phyloP scores from a whole-genome alignment of 1,139 yeast genomes.

The Pneumocystis murina region DNA sequence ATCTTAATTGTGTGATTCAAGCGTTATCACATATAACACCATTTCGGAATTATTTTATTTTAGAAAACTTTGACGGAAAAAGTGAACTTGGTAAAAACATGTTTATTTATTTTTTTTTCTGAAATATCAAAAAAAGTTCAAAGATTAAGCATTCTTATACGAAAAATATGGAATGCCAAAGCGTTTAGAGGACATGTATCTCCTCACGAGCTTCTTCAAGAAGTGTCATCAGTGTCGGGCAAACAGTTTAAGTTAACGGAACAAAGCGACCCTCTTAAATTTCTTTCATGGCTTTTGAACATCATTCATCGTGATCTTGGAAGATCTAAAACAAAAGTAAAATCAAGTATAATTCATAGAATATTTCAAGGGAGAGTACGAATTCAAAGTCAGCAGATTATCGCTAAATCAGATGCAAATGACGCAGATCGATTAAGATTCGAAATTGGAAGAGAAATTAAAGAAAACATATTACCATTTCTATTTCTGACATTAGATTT shows the following conservation, averaged over 20 bases:
- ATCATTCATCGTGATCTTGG: constrained; percentile 30
- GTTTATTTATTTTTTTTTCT: constrained; percentile 15
- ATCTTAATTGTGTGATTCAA: constrained; percentile 45
- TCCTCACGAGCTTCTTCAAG: constrained; percentile 48
- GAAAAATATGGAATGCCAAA: constrained; percentile 50
- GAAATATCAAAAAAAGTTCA: constrained; percentile 18
- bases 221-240: constrained; percentile 30
- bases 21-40: constrained; percentile 39
- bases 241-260: constrained; percentile 29
- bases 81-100: constrained; percentile 18
- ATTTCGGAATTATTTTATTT: constrained; percentile 38
- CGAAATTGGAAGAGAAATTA: constrained; percentile 16
- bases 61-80: constrained; percentile 19
- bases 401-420: constrained; percentile 19
- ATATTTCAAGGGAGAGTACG: constrained; percentile 42
- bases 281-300: constrained; percentile 48
- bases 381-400: constrained; percentile 22
- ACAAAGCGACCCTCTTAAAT: constrained; percentile 39
- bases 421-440: constrained; percentile 21
- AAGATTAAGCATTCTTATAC: constrained; percentile 32
- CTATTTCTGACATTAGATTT: constrained; percentile 45
- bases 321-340: constrained; percentile 17
- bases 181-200: constrained; percentile 50
- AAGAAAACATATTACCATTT: constrained; percentile 30
- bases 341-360: constrained; percentile 20